phyloP scores from a whole-genome alignment of 768 basidiomycete species.

The Auriscalpium vulgare region DNA sequence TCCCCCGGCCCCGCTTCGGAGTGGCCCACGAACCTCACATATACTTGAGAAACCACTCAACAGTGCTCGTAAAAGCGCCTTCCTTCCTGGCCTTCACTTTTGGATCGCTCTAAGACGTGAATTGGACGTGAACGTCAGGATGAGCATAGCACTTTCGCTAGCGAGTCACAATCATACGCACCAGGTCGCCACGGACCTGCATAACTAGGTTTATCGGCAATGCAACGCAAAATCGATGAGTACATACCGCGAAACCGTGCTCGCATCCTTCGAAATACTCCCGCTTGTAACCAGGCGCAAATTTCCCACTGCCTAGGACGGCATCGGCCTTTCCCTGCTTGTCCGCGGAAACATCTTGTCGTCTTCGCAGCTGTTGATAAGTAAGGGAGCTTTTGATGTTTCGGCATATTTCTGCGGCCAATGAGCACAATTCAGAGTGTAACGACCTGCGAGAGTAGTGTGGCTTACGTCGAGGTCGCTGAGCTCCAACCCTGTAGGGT shows the following conservation, averaged over 20 bases:
- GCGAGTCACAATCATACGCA: constrained; percentile 3
- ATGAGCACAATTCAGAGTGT: background rate
- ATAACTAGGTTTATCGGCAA: constrained; percentile 3
- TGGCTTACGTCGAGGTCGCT: constrained; percentile 47
- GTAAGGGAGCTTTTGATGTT: constrained; percentile 43
- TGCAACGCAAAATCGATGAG: background rate
- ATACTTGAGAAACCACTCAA: constrained; percentile 29
- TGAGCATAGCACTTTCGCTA: constrained; percentile 6
- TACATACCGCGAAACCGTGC: constrained; percentile 47
- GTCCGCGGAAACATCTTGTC: constrained; percentile 46
- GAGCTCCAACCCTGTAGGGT: constrained; percentile 48
- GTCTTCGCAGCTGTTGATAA: constrained; percentile 58
- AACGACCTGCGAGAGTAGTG: background rate
- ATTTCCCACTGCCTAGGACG: constrained; percentile 40
- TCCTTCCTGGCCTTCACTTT: constrained; percentile 31
- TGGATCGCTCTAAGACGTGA: constrained; percentile 17
- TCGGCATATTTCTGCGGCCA: constrained; percentile 34
- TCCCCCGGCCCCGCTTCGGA: too few relatives aligned
- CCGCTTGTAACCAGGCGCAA: constrained; percentile 41
- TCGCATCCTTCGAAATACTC: constrained; percentile 39
- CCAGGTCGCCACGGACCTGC: constrained; percentile 34
- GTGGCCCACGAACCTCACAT: constrained; percentile 4
- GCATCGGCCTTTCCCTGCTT: constrained; percentile 37
- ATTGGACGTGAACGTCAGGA: constrained; percentile 11
- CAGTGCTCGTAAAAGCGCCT: constrained; percentile 30